Conservation (phyloP, 257 asterid genomes). For the Forsythia viridissima region DNA sequence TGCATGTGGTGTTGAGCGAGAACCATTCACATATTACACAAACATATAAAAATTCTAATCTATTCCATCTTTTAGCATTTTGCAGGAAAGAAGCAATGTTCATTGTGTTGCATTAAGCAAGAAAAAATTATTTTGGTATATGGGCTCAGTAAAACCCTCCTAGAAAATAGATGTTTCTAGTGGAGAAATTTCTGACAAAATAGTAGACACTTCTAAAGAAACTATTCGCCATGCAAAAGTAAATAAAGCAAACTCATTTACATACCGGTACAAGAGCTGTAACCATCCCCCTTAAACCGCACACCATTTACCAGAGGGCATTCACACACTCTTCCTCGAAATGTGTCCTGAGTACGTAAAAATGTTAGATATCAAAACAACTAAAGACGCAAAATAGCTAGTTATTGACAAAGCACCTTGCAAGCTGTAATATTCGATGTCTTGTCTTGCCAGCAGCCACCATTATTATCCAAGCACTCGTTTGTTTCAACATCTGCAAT, state of each 20-base stretch:
- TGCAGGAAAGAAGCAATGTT: not conserved
- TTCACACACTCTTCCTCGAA: conserved; percentile 81
- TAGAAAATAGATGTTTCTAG: not conserved
- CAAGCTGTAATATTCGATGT: conserved; percentile 70
- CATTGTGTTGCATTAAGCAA: not conserved
- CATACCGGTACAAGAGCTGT: conserved; percentile 64
- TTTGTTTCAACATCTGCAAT: conserved; percentile 73
- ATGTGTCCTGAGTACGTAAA: conserved; percentile 58
- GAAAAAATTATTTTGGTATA: not conserved
- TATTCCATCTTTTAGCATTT: not conserved
- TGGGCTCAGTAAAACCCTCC: not conserved
- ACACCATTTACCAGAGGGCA: conserved; percentile 80
- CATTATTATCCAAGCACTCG: conserved; percentile 75
- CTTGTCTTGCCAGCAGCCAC: conserved; percentile 84
- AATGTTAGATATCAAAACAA: not conserved
- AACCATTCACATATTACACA: not conserved
- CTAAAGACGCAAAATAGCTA: not conserved
- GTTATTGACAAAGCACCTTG: conserved; percentile 47
- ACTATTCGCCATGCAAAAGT: not conserved
- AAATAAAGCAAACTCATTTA: conserved; percentile 4
- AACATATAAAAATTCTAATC: not conserved
- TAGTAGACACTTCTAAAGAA: not conserved
- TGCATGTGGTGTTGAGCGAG: not conserved
- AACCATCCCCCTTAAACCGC: conserved; percentile 81
- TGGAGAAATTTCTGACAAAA: not conserved